Evolutionary conservation across 441 rosid genomes (phyloP).

Genomic region (Geranium incanum): DNA sequence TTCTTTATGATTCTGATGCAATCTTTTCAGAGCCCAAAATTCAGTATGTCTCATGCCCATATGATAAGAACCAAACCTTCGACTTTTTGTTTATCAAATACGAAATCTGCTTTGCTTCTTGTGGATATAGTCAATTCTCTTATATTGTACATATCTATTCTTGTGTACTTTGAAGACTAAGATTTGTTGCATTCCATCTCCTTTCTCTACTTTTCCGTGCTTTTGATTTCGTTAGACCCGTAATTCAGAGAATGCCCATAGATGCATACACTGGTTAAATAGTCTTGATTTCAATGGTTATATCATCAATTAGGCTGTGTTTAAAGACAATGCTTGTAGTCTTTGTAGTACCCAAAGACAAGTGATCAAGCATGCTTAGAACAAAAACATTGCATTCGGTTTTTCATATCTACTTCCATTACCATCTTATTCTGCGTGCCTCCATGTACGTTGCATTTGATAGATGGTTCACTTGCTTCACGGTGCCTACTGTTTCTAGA

Average conservation of each 20-base stretch:
- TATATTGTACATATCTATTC: background rate
- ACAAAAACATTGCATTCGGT: background rate
- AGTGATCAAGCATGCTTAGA: background rate
- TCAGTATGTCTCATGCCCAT: conserved; percentile 32
- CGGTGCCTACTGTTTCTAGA: background rate
- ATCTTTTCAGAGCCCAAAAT: conserved; percentile 33
- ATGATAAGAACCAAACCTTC: background rate
- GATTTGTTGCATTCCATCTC: background rate
- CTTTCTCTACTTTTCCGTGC: background rate
- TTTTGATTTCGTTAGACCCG: background rate
- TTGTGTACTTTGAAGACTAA: background rate
- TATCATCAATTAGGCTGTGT: background rate
- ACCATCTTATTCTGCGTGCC: background rate
- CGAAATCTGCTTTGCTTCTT: background rate
- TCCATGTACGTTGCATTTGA: background rate
- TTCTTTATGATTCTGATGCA: conserved; percentile 69
- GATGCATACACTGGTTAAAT: background rate
- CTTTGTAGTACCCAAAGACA: background rate
- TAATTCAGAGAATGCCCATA: background rate
- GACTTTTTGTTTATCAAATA: background rate
- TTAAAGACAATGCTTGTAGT: background rate
- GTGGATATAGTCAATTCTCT: background rate
- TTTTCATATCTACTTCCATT: background rate
- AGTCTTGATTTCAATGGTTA: background rate
- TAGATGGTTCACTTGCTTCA: background rate